Percentiles rank a stretch among this genome's conserved stretches.
These are phyloP conservation scores for Tulasnella sp. DNA, from an alignment of 768 basidiomycete genomes.

Conservation along the genomic window DNA sequence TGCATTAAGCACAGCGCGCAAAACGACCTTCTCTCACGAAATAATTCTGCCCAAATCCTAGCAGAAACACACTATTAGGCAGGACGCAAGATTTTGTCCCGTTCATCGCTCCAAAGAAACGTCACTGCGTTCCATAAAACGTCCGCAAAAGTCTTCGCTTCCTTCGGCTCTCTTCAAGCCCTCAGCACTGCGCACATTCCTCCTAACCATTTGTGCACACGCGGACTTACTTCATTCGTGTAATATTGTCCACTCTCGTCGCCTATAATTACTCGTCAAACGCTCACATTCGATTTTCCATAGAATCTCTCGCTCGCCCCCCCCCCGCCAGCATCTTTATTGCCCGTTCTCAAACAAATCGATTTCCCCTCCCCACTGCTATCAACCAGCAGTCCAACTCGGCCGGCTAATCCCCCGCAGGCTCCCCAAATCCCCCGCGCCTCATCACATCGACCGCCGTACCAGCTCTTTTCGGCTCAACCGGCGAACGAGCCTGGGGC, in stretches of 20 bases:
- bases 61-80: too few relatives aligned
- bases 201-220: constrained; percentile 9
- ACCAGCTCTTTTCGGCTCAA: neutral
- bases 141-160: too few relatives aligned
- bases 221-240: neutral
- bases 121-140: too few relatives aligned
- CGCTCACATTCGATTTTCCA: constrained; percentile 3
- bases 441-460: constrained; percentile 8
- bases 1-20: neutral
- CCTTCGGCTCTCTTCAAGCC: neutral
- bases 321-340: neutral
- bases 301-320: neutral
- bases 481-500: constrained; percentile 12
- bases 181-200: constrained; percentile 1
- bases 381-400: neutral
- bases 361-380: neutral
- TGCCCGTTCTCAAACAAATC: neutral
- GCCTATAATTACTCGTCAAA: constrained; percentile 10
- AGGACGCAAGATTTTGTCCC: too few relatives aligned
- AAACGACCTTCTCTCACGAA: too few relatives aligned
- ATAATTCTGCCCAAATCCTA: too few relatives aligned
- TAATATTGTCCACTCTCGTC: constrained; percentile 7
- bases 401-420: neutral
- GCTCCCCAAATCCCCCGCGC: neutral
- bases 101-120: too few relatives aligned